Conservation (phyloP, 495 filamentous ascomycete species). For the Lepidopterella palustris region DNA sequence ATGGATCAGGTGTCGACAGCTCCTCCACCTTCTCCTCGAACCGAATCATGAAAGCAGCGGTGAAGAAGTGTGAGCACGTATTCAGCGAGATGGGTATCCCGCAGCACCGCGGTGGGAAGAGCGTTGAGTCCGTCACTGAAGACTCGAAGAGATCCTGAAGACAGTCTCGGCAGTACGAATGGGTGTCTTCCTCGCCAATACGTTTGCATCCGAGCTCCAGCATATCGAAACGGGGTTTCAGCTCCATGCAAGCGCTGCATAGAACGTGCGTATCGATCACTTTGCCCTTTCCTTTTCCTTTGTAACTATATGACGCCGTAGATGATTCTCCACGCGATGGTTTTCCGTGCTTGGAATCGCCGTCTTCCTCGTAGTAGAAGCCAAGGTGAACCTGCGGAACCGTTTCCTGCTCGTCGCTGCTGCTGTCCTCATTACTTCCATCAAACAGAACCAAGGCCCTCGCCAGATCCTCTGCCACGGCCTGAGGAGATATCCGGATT, state of each 20-base stretch:
- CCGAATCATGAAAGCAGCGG: background rate
- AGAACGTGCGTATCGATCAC: background rate
- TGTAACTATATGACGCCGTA: background rate
- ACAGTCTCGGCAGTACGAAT: slow-evolving; percentile 3
- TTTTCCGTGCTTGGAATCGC: background rate
- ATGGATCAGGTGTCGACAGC: background rate
- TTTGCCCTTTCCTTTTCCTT: slow-evolving; percentile 1
- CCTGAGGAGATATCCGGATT: background rate
- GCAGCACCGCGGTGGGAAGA: slow-evolving; percentile 28
- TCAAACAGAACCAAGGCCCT: background rate
- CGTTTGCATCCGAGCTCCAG: background rate
- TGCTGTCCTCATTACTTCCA: background rate
- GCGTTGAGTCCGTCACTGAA: background rate
- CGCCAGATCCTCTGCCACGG: background rate
- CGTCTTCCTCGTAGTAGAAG: background rate
- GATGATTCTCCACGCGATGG: background rate
- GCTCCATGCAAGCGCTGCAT: slow-evolving; percentile 5
- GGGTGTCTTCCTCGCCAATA: background rate
- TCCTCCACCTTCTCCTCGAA: background rate
- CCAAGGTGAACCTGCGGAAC: background rate
- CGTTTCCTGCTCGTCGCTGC: too few relatives aligned
- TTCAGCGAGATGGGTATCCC: slow-evolving; percentile 9
- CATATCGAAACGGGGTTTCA: slow-evolving; percentile 1
- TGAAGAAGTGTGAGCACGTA: background rate
- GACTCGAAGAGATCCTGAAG: slow-evolving; percentile 5